Evolutionary conservation across 1,284 basidiomycete genomes (phyloP).

Genomic region (Melanopsichium pennsylvanicum): DNA sequence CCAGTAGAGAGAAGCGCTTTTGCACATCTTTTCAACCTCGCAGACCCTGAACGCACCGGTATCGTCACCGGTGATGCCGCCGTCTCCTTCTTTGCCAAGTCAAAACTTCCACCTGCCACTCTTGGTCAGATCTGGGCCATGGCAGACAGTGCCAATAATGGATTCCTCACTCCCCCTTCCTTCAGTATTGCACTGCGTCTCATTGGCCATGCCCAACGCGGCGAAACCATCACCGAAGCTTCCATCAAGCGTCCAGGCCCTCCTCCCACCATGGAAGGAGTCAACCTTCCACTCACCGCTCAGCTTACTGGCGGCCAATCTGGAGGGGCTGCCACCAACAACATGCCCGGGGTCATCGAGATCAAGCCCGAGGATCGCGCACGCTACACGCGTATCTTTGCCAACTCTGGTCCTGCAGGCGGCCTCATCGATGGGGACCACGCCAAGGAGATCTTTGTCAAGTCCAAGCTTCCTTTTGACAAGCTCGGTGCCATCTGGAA

Average conservation of each 20-base stretch:
- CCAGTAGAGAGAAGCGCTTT: slow-evolving; percentile 58
- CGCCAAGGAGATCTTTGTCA: slow-evolving; percentile 90
- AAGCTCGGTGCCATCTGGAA: slow-evolving; percentile 94
- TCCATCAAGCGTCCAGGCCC: slow-evolving; percentile 72
- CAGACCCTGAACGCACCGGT: slow-evolving; percentile 57
- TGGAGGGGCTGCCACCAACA: slow-evolving; percentile 3
- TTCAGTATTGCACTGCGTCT: slow-evolving; percentile 85
- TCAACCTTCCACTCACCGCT: slow-evolving; percentile 68
- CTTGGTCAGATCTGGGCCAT: slow-evolving; percentile 94
- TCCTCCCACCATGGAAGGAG: slow-evolving; percentile 79
- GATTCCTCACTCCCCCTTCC: slow-evolving; percentile 67
- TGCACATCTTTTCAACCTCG: slow-evolving; percentile 59
- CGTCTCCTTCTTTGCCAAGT: slow-evolving; percentile 62
- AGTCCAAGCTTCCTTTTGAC: slow-evolving; percentile 87
- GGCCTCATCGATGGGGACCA: slow-evolving; percentile 75
- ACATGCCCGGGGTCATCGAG: slow-evolving; percentile 45
- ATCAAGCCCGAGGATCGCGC: slow-evolving; percentile 63
- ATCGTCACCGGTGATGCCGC: slow-evolving; percentile 62
- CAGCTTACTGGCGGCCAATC: slow-evolving; percentile 29
- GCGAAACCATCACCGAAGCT: slow-evolving; percentile 73
- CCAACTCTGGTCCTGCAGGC: slow-evolving; percentile 55
- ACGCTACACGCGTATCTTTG: slow-evolving; percentile 65
- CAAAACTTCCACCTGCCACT: slow-evolving; percentile 53
- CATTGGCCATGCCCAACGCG: slow-evolving; percentile 91
- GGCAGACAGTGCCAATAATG: slow-evolving; percentile 76